phyloP scores from a whole-genome alignment of 129 eudicot genomes.

The Solidago caesia region DNA sequence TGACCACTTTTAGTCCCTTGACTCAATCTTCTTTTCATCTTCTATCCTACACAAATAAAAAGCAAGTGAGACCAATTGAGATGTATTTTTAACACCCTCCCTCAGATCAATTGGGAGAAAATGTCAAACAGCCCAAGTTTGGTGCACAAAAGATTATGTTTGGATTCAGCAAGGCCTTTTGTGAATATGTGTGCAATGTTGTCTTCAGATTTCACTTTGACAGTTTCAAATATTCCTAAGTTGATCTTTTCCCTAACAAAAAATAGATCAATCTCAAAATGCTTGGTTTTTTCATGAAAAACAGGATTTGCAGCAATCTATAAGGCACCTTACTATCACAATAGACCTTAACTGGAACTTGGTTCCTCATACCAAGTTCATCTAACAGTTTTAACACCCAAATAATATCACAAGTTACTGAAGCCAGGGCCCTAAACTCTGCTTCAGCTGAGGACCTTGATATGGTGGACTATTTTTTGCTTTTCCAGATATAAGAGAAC shows the following conservation, averaged over 20 bases:
- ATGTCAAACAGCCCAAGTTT: too few species aligned
- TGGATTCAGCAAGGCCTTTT: neutral
- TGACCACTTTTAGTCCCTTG: too few species aligned
- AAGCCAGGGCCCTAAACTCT: neutral
- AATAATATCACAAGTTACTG: neutral
- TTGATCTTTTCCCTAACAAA: neutral
- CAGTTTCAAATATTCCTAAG: neutral
- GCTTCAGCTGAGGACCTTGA: neutral
- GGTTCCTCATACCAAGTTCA: neutral
- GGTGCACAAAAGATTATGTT: neutral
- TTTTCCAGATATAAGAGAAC: neutral
- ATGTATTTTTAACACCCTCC: too few species aligned
- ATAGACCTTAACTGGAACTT: neutral
- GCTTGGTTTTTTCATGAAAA: neutral
- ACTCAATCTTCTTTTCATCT: too few species aligned
- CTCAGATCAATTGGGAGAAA: too few species aligned
- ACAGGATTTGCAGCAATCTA: neutral
- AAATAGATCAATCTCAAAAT: neutral
- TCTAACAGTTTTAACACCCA: neutral
- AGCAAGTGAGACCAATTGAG: too few species aligned
- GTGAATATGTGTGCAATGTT: neutral
- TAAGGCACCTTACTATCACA: neutral
- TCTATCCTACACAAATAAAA: too few species aligned
- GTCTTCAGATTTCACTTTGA: neutral
- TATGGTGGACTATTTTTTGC: neutral